A percentile compares a stretch with the other conserved stretches of the same genome.
These are phyloP conservation scores for Ustilago vetiveriae DNA, from an alignment of 1,284 basidiomycete species.

Conservation along the genomic window DNA sequence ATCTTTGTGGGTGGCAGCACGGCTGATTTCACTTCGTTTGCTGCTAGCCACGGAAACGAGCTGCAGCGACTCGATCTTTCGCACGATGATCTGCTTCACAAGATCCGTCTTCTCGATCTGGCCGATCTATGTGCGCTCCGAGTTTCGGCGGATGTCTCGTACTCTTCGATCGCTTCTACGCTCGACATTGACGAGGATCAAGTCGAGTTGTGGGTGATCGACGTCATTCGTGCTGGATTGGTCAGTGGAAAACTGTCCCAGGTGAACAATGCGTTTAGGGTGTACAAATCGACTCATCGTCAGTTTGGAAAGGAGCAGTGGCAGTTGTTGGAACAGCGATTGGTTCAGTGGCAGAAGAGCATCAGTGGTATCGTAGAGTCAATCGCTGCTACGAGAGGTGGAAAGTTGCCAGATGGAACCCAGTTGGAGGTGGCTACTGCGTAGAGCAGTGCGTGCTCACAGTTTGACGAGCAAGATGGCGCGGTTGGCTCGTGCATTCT, in stretches of 20 bases:
- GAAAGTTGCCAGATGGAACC: slow-evolving; percentile 13
- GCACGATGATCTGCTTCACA: slow-evolving; percentile 47
- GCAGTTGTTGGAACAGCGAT: slow-evolving; percentile 55
- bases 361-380: slow-evolving; percentile 54
- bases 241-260: slow-evolving; percentile 64
- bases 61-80: slow-evolving; percentile 46
- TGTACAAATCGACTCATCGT: slow-evolving; percentile 61
- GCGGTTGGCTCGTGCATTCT: too few relatives aligned
- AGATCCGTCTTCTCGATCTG: slow-evolving; percentile 64
- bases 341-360: slow-evolving; percentile 61
- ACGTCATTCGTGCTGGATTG: slow-evolving; percentile 65
- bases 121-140: slow-evolving; percentile 59
- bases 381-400: slow-evolving; percentile 43
- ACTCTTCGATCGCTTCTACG: slow-evolving; percentile 51
- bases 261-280: slow-evolving; percentile 60
- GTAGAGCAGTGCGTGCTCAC: too few relatives aligned
- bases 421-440: slow-evolving; percentile 4
- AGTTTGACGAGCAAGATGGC: too few relatives aligned
- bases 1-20: slow-evolving; percentile 58
- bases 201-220: slow-evolving; percentile 67
- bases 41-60: slow-evolving; percentile 9
- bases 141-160: slow-evolving; percentile 60
- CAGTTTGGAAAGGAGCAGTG: slow-evolving; percentile 63
- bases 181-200: slow-evolving; percentile 49
- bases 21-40: slow-evolving; percentile 49